Base-by-base conservation (phyloP, 768 basidiomycete genomes). In the Wakefieldia striispora region DNA sequence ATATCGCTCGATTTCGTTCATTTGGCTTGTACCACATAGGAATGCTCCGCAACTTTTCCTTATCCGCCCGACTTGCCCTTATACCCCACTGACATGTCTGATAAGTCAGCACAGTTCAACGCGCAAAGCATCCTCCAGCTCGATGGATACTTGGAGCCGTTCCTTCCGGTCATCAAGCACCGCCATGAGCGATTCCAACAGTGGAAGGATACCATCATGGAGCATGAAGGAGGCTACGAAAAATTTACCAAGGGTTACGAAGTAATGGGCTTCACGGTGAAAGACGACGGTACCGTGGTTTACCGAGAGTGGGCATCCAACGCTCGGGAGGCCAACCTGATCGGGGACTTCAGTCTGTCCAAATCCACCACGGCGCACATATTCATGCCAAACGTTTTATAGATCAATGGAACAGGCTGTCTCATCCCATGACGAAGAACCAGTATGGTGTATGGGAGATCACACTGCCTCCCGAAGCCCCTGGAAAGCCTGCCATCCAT, bases 271-370 rank as follows among this genome's bases (percentile, higher is more conserved):
- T 75, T 99, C 59, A 84, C 88, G 50, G 79, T 91, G 36, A 75
- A 74, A 35, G 64, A 71, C 33, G 78, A 86, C 49, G 84, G 83
- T 45, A 76, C 84, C 24, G 80, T 98, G 26, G 70, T 79, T 8
- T 98, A 98, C 69, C 77, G 90, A 59, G 97, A 99, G 67, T 99
- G 97, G 97, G 95, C 97, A 9, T 95, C 97, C 0, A 90, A 89
- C 57, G 95, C 88, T 16, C 72, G 61, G 39, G 84, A 87, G 59
- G 95, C 95, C 3, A 78, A 73, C 64, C 71, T 99, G 49, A 92
- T 92, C 59, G 97, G 97, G 38, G 95, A 99, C 40, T 99, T 99
- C 76, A 99, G 95, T 97, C 56, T 69, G 92, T 81, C 40, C 27
- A 44, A 10, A 24, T 11, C 19, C 45, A 37, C 24, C 42, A 36